Base-by-base conservation (phyloP, 306 rosid genomes). In the Citrullus amarus region DNA sequence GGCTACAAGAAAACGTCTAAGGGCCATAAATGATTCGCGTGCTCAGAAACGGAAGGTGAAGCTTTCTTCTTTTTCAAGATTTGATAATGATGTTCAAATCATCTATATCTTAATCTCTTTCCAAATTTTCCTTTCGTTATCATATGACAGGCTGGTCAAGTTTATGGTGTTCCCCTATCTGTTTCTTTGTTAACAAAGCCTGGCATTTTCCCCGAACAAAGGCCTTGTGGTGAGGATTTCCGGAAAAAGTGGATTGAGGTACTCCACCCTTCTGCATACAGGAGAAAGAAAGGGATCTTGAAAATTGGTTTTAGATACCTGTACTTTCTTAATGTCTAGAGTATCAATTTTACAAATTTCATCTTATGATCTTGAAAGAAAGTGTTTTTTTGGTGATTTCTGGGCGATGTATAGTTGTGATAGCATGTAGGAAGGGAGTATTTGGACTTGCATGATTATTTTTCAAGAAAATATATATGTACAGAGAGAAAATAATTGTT, bases 231-330 rank as follows among this genome's bases (percentile, higher is more conserved):
- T 63, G 98, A 95, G 86, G 98, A 92, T 80, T 81, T 83, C 70
- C 89, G 89, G 56, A 92, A 91, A 84, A 92, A 95, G 87, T 95
- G 98, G 98, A 84, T 95, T 83, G 98, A 92, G 98, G 98, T 90
- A 87, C 59, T 58, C 76, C 20, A 38, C 51, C 55, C 73, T 7
- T 30, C 69, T 61, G 61, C 13, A 25, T 60, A 60, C 3, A 57
- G 25, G 54, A 55, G n/a, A 56, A 76, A 9, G 15, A 76, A 76
- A 76, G 79, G 36, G 2, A 36, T 34, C 9, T 17, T 54, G 39
- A 76, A 72, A 76, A 22, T 32, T 74, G 78, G 36, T 54, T 53
- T 53, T 34, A 54, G 48, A 46, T 51, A 54, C 50, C 62, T 18
- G 32, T 17, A 10, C 9, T 34, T 74, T 71, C 32, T 4, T 74